A percentile compares a stretch with the other conserved stretches of the same genome.
Conservation (phyloP, 2,329 filamentous ascomycete genomes). For the Fusarium metavorans region DNA sequence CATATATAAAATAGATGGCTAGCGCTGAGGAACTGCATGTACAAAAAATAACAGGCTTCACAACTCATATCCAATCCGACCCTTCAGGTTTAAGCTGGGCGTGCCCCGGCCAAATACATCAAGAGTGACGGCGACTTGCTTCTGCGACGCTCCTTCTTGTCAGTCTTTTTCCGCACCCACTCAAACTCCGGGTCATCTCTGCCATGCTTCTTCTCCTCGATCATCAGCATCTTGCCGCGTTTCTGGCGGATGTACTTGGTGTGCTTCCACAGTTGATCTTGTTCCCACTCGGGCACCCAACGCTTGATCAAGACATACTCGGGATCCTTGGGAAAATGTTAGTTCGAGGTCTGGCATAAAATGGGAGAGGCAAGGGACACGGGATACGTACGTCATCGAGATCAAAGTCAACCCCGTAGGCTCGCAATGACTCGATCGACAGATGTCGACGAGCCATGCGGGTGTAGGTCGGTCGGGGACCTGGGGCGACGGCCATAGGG, state of each 20-base stretch:
- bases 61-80: slow-evolving; percentile 1
- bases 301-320: slow-evolving; percentile 80
- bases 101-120: slow-evolving; percentile 68
- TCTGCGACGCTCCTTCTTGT: slow-evolving; percentile 62
- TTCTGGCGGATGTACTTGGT: slow-evolving; percentile 73
- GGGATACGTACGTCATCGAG: slow-evolving; percentile 64
- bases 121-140: slow-evolving; percentile 69
- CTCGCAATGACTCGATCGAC: slow-evolving; percentile 70
- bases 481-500: slow-evolving; percentile 2
- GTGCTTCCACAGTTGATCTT: slow-evolving; percentile 79
- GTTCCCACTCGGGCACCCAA: slow-evolving; percentile 78
- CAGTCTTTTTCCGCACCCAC: slow-evolving; percentile 68
- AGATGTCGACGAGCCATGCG: slow-evolving; percentile 72
- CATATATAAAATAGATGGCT: slow-evolving; percentile 25
- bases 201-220: slow-evolving; percentile 60
- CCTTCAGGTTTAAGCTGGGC: slow-evolving; percentile 51
- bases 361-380: neutral
- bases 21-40: slow-evolving; percentile 13
- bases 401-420: slow-evolving; percentile 68
- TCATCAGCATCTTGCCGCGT: slow-evolving; percentile 59
- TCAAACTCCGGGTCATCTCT: slow-evolving; percentile 63
- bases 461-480: slow-evolving; percentile 67
- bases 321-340: slow-evolving; percentile 63
- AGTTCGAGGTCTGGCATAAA: slow-evolving; percentile 42
- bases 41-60: neutral